These are phyloP conservation scores for Coffea humblotiana DNA, from an alignment of 305 asterid genomes.

Conservation along the genomic window DNA sequence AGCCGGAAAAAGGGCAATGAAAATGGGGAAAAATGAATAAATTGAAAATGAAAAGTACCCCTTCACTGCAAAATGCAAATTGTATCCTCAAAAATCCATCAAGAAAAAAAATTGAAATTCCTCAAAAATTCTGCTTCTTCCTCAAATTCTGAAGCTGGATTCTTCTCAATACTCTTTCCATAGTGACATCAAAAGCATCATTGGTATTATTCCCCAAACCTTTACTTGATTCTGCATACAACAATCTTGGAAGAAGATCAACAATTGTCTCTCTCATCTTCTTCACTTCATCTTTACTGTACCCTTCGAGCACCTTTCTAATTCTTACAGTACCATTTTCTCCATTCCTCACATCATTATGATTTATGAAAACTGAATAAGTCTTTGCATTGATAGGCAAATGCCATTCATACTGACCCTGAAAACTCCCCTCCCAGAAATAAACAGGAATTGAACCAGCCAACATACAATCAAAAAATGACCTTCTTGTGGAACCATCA, in stretches of 20 bases:
- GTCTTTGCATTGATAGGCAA: constrained; percentile 37
- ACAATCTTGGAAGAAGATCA: constrained; percentile 47
- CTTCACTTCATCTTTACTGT: constrained; percentile 38
- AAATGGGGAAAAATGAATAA: background rate
- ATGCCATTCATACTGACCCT: constrained; percentile 66
- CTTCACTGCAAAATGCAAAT: background rate
- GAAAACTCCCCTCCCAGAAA: constrained; percentile 57
- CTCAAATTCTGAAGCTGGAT: constrained; percentile 35
- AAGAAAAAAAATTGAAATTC: background rate
- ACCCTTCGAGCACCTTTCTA: constrained; percentile 33
- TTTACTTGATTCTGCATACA: constrained; percentile 48
- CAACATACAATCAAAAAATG: constrained; percentile 66
- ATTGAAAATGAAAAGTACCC: background rate
- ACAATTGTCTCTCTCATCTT: constrained; percentile 55
- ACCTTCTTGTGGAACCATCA: constrained; percentile 64
- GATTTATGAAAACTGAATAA: constrained; percentile 53
- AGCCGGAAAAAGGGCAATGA: too few relatives aligned
- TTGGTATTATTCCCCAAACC: constrained; percentile 28
- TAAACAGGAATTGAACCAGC: constrained; percentile 76
- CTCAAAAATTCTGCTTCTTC: background rate
- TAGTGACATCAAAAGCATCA: constrained; percentile 65
- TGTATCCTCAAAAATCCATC: background rate
- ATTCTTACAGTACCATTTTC: constrained; percentile 41
- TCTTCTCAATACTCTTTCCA: constrained; percentile 58
- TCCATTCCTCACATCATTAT: constrained; percentile 28